A percentile compares a stretch with the other conserved stretches of the same genome.
These are phyloP conservation scores for Tritrichomonas musculus DNA, from an alignment of 208 protist genomes.

Conservation along the genomic window DNA sequence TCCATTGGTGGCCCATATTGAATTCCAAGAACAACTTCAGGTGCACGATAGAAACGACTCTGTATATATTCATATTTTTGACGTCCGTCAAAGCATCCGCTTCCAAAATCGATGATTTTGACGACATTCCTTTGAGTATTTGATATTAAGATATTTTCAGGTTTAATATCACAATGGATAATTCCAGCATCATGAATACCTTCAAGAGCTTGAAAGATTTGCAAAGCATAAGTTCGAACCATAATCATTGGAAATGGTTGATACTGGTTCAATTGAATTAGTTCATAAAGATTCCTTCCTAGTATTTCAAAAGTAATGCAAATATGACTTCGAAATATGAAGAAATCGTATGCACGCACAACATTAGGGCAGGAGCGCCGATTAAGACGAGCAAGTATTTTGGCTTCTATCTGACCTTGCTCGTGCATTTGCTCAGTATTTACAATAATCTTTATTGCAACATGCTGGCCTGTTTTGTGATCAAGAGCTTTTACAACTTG, in stretches of 20 bases:
- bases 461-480: slow-evolving; percentile 55
- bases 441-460: slow-evolving; percentile 64
- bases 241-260: slow-evolving; percentile 46
- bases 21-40: slow-evolving; percentile 66
- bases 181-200: slow-evolving; percentile 35
- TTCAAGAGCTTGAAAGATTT: slow-evolving; percentile 45
- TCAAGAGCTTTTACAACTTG: slow-evolving; percentile 74
- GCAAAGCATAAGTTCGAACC: slow-evolving; percentile 42
- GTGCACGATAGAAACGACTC: slow-evolving; percentile 73
- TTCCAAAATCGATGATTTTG: slow-evolving; percentile 61
- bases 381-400: background rate
- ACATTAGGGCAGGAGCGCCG: background rate
- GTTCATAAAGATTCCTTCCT: slow-evolving; percentile 50
- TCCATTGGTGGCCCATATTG: slow-evolving; percentile 37
- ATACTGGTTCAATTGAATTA: slow-evolving; percentile 43
- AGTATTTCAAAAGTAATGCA: slow-evolving; percentile 56
- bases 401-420: background rate
- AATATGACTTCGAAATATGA: slow-evolving; percentile 48
- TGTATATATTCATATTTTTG: slow-evolving; percentile 84
- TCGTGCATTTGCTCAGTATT: slow-evolving; percentile 49
- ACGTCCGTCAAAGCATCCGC: slow-evolving; percentile 55
- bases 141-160: slow-evolving; percentile 57
- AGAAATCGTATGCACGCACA: slow-evolving; percentile 38
- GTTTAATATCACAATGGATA: slow-evolving; percentile 57
- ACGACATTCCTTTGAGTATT: background rate